Percentiles rank a stretch among this genome's conserved stretches.
phyloP scores from a whole-genome alignment of 495 filamentous ascomycete species.

The Astrocystis sublimbata region DNA sequence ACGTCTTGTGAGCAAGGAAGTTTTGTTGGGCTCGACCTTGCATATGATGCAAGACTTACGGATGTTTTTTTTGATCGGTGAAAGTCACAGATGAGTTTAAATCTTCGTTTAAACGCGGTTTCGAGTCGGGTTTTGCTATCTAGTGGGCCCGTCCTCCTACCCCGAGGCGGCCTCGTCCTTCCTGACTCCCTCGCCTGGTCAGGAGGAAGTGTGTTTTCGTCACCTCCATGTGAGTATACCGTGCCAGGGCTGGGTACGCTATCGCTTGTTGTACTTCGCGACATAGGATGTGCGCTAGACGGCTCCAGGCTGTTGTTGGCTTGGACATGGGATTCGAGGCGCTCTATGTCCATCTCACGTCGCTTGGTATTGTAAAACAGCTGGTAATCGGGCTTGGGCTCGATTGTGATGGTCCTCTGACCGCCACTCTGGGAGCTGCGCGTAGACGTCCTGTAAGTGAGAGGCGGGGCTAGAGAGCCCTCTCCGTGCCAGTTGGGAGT shows the following conservation, averaged over 20 bases:
- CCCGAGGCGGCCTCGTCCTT: slow-evolving; percentile 22
- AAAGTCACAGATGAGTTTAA: slow-evolving; percentile 27
- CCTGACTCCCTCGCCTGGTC: slow-evolving; percentile 14
- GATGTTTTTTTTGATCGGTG: slow-evolving; percentile 29
- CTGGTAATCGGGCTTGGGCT: slow-evolving; percentile 36
- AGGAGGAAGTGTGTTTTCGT: slow-evolving; percentile 15
- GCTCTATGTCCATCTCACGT: slow-evolving; percentile 23
- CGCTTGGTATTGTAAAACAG: slow-evolving; percentile 38
- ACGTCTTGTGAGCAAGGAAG: background rate
- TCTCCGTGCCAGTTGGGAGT: background rate
- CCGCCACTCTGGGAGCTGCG: slow-evolving; percentile 17
- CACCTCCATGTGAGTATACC: slow-evolving; percentile 25
- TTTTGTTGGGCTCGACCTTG: background rate
- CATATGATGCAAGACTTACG: slow-evolving; percentile 17
- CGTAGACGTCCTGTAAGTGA: background rate
- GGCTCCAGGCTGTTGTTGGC: slow-evolving; percentile 22
- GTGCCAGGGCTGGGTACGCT: slow-evolving; percentile 18
- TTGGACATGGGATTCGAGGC: slow-evolving; percentile 24
- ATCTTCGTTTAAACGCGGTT: slow-evolving; percentile 31
- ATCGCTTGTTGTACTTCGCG: slow-evolving; percentile 16
- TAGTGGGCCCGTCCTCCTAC: slow-evolving; percentile 31
- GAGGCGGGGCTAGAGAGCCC: background rate
- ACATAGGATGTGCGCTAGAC: slow-evolving; percentile 20
- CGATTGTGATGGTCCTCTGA: slow-evolving; percentile 24
- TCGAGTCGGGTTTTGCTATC: slow-evolving; percentile 22